Percentiles rank a stretch among this genome's conserved stretches.
Conservation (phyloP, 1,284 basidiomycete species). For the Melampsora americana region DNA sequence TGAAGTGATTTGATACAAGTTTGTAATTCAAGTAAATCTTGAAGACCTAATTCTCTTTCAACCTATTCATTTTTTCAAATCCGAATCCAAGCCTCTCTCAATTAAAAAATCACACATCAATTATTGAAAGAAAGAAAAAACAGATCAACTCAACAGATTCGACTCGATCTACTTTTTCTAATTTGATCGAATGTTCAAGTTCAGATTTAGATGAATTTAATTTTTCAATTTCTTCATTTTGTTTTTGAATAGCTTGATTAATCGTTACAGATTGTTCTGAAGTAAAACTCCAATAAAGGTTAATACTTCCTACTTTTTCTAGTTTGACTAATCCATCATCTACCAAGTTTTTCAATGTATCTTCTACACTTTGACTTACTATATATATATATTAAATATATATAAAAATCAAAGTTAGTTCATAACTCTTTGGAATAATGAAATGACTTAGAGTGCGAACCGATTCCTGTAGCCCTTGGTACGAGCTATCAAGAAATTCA, state of each 20-base stretch:
- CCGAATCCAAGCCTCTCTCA: too few species aligned
- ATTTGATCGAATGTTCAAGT: not conserved
- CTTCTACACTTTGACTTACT: slow-evolving; percentile 43
- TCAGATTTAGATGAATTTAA: not conserved
- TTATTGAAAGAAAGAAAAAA: not conserved
- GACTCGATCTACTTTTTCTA: slow-evolving; percentile 7
- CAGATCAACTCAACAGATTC: slow-evolving; percentile 9
- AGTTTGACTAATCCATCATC: slow-evolving; percentile 34
- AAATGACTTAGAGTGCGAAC: slow-evolving; percentile 1
- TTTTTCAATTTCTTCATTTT: slow-evolving; percentile 2
- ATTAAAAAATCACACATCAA: too few species aligned
- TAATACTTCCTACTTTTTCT: slow-evolving; percentile 40
- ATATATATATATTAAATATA: not conserved
- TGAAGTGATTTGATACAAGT: not conserved
- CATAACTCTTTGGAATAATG: not conserved
- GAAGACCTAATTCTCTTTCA: not conserved
- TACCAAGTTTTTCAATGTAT: slow-evolving; percentile 37
- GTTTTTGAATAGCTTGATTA: slow-evolving; percentile 15
- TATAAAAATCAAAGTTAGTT: not conserved
- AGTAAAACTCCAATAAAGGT: slow-evolving; percentile 41
- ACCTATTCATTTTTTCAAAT: not conserved
- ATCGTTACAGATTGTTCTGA: slow-evolving; percentile 15
- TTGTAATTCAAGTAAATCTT: not conserved
- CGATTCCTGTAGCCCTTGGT: slow-evolving; percentile 40
- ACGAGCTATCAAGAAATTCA: slow-evolving; percentile 2